Evolutionary conservation across 192 early-diverging fungal genomes (phyloP), one percentile per base, ranked within the genome.

Genomic region (Entrophospora sp.): DNA sequence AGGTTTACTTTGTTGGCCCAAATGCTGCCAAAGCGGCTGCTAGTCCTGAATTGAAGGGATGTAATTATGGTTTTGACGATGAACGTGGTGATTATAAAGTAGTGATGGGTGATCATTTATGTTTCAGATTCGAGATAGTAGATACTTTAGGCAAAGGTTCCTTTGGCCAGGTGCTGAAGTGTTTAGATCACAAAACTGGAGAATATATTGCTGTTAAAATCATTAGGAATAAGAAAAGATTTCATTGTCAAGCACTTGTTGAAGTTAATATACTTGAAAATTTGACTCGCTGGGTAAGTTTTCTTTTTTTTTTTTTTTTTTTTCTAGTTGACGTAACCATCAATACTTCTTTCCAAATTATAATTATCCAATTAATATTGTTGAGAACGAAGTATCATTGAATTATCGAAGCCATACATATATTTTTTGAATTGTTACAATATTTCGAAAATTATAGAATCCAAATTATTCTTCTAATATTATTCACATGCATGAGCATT

Each of bases 151-250:
- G 96, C 56, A 95, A 97, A 72, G 75, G 75, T 14, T 77, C 90
- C 8, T 98, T 98, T 74, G 96, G 96, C 13, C 93, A 97, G 65
- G 95, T 97, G 14, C 80, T 94, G 64, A 91, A 92, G 59, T 94
- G 92, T 65, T 87, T 84, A 61, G 96, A 98, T 75, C 96, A 98
- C 78, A 94, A 93, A 67, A 84, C 87, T 0, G 91, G 90, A 37
- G 78, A 81, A 30, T 78, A 87, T 56, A 90, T 92, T 35, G 96
- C 95, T 10, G 80, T 97, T 51, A 97, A 97, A 76, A 89, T 97
- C 40, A 98, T 97, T 42, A 64, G 93, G 51, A 98, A 97, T 79
- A 94, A 94, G 83, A 91, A 90, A 72, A 83, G 95, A 35, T 97
- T 98, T 79, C 93, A 97, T 77, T 86, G 88, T 67, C 96, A 97